Conservation (phyloP, 306 rosid species). For the Inga leiocalycina region DNA sequence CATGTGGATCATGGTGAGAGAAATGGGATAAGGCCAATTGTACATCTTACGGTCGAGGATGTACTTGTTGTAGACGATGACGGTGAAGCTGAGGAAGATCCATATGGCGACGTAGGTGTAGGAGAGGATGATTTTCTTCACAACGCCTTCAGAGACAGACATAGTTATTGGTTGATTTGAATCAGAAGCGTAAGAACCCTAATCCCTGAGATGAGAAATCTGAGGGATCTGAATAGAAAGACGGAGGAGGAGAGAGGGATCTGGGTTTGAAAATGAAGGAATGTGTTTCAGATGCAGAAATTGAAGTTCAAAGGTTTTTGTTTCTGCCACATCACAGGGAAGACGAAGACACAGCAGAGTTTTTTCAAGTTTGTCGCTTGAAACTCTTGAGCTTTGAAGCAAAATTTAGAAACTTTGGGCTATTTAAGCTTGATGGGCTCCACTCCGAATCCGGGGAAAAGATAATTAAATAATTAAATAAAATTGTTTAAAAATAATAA, state of each 20-base stretch:
- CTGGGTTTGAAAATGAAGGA: background rate
- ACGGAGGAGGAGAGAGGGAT: background rate
- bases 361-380: background rate
- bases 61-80: conserved; percentile 76
- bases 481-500: background rate
- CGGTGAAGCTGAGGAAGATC: conserved; percentile 69
- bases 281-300: background rate
- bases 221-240: background rate
- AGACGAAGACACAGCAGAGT: background rate
- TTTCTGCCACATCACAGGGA: background rate
- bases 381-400: background rate
- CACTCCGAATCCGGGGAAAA: background rate
- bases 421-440: conserved; percentile 8
- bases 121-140: conserved; percentile 13
- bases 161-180: background rate
- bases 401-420: background rate
- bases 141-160: conserved; percentile 20
- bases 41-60: conserved; percentile 70
- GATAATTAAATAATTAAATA: background rate
- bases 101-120: conserved; percentile 23
- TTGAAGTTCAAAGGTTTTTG: background rate
- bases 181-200: background rate
- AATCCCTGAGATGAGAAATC: conserved; percentile 1
- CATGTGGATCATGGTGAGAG: conserved; percentile 83
- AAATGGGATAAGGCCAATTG: conserved; percentile 76